phyloP scores from a whole-genome alignment of 805 yeast genomes.

The Priceomyces fermenticarens region DNA sequence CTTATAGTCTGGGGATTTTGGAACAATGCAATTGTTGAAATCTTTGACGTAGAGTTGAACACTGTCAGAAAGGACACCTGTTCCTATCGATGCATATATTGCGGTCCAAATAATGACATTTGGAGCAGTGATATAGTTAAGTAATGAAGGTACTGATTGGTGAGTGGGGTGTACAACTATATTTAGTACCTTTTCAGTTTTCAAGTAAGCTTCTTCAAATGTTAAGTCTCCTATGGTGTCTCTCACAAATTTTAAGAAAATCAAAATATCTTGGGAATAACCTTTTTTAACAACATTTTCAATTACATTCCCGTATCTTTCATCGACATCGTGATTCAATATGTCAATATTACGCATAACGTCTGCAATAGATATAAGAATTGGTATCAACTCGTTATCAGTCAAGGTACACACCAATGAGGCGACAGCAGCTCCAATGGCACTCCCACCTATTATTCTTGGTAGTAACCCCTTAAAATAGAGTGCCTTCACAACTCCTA shows the following conservation, averaged over 20 bases:
- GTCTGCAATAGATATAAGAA: conserved; percentile 35
- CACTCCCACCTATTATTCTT: conserved; percentile 82
- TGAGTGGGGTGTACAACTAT: conserved; percentile 82
- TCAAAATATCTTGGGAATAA: conserved; percentile 79
- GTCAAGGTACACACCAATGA: conserved; percentile 74
- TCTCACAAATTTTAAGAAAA: conserved; percentile 75
- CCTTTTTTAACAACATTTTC: conserved; percentile 77
- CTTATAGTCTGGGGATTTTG: conserved; percentile 41
- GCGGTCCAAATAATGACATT: conserved; percentile 90
- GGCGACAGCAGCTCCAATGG: conserved; percentile 92
- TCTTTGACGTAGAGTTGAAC: conserved; percentile 59
- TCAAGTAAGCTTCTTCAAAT: conserved; percentile 87
- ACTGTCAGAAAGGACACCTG: conserved; percentile 59
- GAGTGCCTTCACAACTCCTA: conserved; percentile 89
- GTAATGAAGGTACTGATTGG: conserved; percentile 62
- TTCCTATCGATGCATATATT: conserved; percentile 78
- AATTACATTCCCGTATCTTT: conserved; percentile 63
- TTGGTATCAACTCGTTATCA: conserved; percentile 59
- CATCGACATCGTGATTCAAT: conserved; percentile 52
- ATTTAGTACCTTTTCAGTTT: conserved; percentile 76
- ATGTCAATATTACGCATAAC: conserved; percentile 43
- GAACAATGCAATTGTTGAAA: conserved; percentile 59
- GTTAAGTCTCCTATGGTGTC: conserved; percentile 78
- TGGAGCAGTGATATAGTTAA: conserved; percentile 91
- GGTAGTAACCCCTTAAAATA: conserved; percentile 75